phyloP scores from a whole-genome alignment of 2,329 filamentous ascomycete genomes.

The Aspergillus novofumigatus region DNA sequence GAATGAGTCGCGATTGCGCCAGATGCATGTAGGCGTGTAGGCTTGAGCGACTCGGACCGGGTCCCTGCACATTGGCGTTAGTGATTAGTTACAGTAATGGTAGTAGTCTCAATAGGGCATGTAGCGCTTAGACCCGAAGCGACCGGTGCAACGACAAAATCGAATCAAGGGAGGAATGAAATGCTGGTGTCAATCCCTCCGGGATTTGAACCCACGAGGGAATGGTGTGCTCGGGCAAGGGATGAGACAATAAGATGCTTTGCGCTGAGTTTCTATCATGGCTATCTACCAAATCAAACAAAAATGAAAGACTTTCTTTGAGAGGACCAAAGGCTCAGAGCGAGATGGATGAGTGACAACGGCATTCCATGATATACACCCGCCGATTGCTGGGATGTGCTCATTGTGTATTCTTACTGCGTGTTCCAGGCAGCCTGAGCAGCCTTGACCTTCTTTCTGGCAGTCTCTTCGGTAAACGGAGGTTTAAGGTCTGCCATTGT shows the following conservation, averaged over 20 bases:
- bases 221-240: constrained; percentile 4
- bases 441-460: constrained; percentile 72
- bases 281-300: neutral
- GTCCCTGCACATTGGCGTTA: constrained; percentile 46
- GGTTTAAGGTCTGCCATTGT: constrained; percentile 49
- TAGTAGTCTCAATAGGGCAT: neutral
- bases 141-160: neutral
- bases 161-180: neutral
- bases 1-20: constrained; percentile 73
- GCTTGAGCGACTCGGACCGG: constrained; percentile 63
- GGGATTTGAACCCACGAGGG: neutral
- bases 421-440: constrained; percentile 83
- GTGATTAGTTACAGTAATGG: neutral
- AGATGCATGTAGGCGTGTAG: constrained; percentile 73
- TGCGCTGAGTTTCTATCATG: neutral
- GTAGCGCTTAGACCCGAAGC: neutral
- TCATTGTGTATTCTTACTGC: constrained; percentile 45
- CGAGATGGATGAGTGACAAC: neutral
- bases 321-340: neutral
- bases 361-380: neutral
- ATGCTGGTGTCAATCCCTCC: neutral
- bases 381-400: neutral
- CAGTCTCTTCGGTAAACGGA: constrained; percentile 71
- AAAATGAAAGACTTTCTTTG: neutral
- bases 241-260: neutral